Conservation (phyloP, 2,329 filamentous ascomycete species). For the Amesomyces nigricolor region DNA sequence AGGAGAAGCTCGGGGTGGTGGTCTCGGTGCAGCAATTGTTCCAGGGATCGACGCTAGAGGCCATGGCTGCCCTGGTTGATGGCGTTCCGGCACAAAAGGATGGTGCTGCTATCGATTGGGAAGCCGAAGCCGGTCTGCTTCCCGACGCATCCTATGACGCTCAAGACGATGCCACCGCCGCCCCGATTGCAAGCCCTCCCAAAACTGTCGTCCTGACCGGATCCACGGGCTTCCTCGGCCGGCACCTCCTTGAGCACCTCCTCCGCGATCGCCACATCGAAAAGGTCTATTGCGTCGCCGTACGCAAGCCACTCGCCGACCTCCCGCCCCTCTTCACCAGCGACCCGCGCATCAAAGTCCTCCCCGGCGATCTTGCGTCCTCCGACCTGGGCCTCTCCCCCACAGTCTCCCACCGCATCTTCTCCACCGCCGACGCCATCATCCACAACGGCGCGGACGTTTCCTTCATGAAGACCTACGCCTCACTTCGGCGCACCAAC, state of each 20-base stretch:
- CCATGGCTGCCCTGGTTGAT: constrained; percentile 35
- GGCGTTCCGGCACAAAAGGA: not conserved
- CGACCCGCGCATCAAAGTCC: constrained; percentile 16
- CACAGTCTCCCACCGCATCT: not conserved
- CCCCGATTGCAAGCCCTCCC: constrained; percentile 26
- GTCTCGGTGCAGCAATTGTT: constrained; percentile 36
- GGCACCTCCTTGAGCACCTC: constrained; percentile 35
- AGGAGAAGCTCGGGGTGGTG: constrained; percentile 28
- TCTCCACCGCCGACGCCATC: constrained; percentile 15
- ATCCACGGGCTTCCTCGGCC: constrained; percentile 37
- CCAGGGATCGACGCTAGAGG: constrained; percentile 32
- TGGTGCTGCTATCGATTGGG: constrained; percentile 26
- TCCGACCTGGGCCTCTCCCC: not conserved
- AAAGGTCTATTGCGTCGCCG: constrained; percentile 41
- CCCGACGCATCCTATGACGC: not conserved
- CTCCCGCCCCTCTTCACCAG: not conserved
- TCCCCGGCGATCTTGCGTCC: constrained; percentile 28
- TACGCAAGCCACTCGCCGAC: constrained; percentile 23
- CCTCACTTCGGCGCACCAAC: constrained; percentile 32
- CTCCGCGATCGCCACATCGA: constrained; percentile 28
- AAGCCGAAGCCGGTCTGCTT: constrained; percentile 21
- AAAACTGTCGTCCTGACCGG: constrained; percentile 34
- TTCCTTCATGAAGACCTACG: constrained; percentile 36
- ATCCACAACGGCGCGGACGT: constrained; percentile 47
- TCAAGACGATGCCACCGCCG: not conserved